Conservation (phyloP, 2,329 filamentous ascomycete genomes). For the Aspergillus sp. region DNA sequence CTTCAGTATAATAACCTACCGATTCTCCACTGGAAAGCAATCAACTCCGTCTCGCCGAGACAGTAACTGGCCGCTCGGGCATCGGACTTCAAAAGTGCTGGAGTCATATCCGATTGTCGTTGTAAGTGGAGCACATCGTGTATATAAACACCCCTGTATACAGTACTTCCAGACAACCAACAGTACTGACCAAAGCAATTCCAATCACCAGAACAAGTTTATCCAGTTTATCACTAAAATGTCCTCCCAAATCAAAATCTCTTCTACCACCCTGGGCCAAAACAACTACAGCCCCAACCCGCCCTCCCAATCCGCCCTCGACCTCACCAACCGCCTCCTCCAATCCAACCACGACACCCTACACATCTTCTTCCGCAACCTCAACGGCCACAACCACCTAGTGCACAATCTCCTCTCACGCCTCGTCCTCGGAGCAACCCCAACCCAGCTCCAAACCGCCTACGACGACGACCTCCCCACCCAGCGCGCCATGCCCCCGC, state of each 20-base stretch:
- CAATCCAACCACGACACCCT: constrained; percentile 5
- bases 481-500: constrained; percentile 26
- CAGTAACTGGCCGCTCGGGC: neutral
- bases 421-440: constrained; percentile 28
- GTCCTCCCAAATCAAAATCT: neutral
- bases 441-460: constrained; percentile 23
- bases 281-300: neutral
- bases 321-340: constrained; percentile 3
- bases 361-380: constrained; percentile 8
- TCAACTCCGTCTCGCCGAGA: no score
- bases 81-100: neutral
- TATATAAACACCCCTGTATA: neutral
- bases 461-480: constrained; percentile 26
- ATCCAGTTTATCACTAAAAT: neutral
- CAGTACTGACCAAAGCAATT: neutral
- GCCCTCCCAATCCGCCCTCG: neutral
- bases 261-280: neutral
- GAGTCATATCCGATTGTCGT: neutral
- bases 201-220: neutral
- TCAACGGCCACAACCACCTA: constrained; percentile 27
- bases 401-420: constrained; percentile 30
- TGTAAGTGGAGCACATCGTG: neutral
- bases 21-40: no score
- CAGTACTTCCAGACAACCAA: neutral
- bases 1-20: neutral